Evolutionary conservation across 2,329 filamentous ascomycete genomes (phyloP), one percentile per base, ranked within the genome.

Genomic region (Scedosporium minutisporum): DNA sequence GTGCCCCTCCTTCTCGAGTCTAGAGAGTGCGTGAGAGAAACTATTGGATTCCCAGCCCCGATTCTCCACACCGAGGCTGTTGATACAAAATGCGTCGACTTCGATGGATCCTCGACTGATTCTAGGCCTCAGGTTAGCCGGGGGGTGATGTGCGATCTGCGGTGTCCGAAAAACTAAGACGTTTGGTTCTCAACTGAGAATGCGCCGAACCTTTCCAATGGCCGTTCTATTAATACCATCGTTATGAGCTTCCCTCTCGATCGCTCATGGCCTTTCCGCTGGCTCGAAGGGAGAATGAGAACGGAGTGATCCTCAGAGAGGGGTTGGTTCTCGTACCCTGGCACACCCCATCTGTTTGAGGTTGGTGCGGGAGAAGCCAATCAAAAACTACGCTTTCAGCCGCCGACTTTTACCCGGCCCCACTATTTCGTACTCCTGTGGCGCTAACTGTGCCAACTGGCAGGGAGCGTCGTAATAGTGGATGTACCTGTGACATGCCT

Each of bases 381-480:
- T 61, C 12, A 33, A n/a, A 16, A 14, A 4, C 44, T 18, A 18
- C 16, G 9, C 12, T 10, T 10, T 7, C 6, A 48, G 29, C 29
- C 59, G 59, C 44, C 44, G 59, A 29, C 18, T 10, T 51, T 61
- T 51, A 29, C n/a, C 44, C 59, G 44, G 25, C 27, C 27, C 27
- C 16, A 33, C 23, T 33, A 6, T 21, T n/a, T 16, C 27, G 29
- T 27, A 42, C 44, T 46, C 42, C 59, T 61, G 59, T 61, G 59
- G 59, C 59, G 59, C 23, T 38, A 61, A 51, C 59, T 53, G 42
- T 61, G 42, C 25, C 25, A 53, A 53, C 59, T 33, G 44, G 59
- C 58, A 48, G 41, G 10, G 27, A 21, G 38, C 23, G 23, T 16
- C 42, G 16, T 25, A 42, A 27, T 61, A 10, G 16, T 18, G 21